Percentiles rank a stretch among this genome's conserved stretches.
Evolutionary conservation across 495 filamentous ascomycete species (phyloP).

Genomic region (Parachaetomium inaequale): DNA sequence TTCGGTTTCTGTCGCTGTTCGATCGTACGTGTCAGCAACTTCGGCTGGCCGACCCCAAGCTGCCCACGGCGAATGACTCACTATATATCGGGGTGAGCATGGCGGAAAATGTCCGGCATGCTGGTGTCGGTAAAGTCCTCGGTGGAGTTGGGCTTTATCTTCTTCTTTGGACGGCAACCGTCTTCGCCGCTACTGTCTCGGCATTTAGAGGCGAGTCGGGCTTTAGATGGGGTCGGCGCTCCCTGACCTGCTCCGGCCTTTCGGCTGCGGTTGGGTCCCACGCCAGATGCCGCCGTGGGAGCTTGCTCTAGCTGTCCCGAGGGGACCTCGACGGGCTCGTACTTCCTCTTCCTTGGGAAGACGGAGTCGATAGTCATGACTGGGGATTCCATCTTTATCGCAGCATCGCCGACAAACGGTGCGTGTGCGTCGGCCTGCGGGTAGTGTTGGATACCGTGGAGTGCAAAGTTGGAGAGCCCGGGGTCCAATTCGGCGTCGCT

Average conservation of each 20-base stretch:
- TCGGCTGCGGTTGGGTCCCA: not conserved
- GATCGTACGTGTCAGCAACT: conserved; percentile 20
- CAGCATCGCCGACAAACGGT: not conserved
- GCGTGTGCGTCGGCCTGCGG: not conserved
- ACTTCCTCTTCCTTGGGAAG: conserved; percentile 10
- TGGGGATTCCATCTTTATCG: conserved; percentile 13
- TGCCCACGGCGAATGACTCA: conserved; percentile 16
- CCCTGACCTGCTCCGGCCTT: not conserved
- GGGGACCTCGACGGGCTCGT: not conserved
- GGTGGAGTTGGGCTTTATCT: conserved; percentile 14
- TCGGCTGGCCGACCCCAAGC: not conserved
- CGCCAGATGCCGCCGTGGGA: not conserved
- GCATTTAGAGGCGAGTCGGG: not conserved
- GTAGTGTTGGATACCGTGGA: conserved; percentile 1
- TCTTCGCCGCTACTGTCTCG: conserved; percentile 15
- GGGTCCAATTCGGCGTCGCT: conserved; percentile 21
- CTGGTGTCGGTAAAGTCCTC: conserved; percentile 31
- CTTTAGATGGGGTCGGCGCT: conserved; percentile 1
- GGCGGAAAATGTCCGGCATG: conserved; percentile 36
- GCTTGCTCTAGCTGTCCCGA: not conserved
- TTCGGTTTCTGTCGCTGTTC: conserved; percentile 29
- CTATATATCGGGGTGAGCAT: conserved; percentile 33
- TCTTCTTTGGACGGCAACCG: conserved; percentile 21
- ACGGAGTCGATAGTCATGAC: conserved; percentile 1
- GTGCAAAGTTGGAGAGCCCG: conserved; percentile 16